phyloP scores from a whole-genome alignment of 352 stramenopile genomes.

The Phytopythium mirpurense region DNA sequence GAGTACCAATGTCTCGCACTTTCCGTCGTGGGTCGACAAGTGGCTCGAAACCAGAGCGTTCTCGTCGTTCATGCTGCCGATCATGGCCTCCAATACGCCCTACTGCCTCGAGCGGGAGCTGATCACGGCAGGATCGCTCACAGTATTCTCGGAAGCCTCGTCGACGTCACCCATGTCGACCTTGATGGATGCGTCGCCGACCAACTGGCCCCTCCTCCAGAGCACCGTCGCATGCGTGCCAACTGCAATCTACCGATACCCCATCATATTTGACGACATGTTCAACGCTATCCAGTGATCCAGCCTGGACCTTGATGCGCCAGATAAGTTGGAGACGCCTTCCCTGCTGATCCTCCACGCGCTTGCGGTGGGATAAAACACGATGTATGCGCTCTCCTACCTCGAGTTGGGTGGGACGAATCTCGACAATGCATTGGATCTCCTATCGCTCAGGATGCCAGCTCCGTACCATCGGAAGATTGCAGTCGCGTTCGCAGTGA shows the following conservation, averaged over 20 bases:
- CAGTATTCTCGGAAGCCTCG: not conserved
- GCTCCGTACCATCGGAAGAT: too few species aligned
- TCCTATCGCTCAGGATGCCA: too few species aligned
- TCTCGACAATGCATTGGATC: too few species aligned
- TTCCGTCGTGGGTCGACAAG: not conserved
- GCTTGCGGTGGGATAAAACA: too few species aligned
- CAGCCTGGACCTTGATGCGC: too few species aligned
- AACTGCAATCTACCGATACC: not conserved
- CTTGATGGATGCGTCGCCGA: constrained; percentile 1
- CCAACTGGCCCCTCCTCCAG: not conserved
- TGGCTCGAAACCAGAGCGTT: not conserved
- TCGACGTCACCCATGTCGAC: not conserved
- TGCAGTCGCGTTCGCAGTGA: too few species aligned
- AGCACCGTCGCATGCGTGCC: not conserved
- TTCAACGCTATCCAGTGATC: constrained; percentile 1
- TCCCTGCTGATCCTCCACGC: too few species aligned
- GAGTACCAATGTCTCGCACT: not conserved
- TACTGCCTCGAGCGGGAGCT: not conserved
- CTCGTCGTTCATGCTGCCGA: not conserved
- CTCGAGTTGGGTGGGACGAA: too few species aligned
- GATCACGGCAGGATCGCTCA: not conserved
- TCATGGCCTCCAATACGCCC: not conserved
- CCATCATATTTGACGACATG: not conserved
- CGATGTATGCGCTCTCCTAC: too few species aligned
- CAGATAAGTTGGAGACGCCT: too few species aligned